These are phyloP conservation scores for Stachybotrys echinatus DNA, from an alignment of 2,329 filamentous ascomycete species.

Conservation along the genomic window DNA sequence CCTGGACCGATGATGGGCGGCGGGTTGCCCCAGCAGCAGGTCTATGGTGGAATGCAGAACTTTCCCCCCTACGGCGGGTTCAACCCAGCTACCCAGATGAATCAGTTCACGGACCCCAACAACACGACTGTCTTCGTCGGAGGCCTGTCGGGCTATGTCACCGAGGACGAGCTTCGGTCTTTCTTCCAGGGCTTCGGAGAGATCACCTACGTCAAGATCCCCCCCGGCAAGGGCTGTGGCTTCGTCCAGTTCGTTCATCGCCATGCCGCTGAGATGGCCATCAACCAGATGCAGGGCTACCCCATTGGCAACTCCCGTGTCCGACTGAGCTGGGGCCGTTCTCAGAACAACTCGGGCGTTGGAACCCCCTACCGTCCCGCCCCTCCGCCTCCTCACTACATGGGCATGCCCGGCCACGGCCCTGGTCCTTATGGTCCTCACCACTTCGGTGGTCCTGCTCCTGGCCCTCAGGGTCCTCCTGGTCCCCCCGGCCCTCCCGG, in stretches of 20 bases:
- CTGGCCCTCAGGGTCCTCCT: conserved; percentile 36
- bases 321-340: conserved; percentile 93
- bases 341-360: conserved; percentile 98
- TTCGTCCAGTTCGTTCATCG: conserved; percentile 99
- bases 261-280: conserved; percentile 98
- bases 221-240: conserved; percentile 96
- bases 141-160: conserved; percentile 94
- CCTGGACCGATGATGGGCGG: conserved; percentile 39
- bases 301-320: conserved; percentile 98
- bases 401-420: conserved; percentile 40
- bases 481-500: conserved; percentile 31
- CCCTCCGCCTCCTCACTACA: conserved; percentile 58
- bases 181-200: conserved; percentile 99
- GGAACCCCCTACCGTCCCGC: conserved; percentile 96
- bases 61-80: conserved; percentile 38
- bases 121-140: conserved; percentile 99
- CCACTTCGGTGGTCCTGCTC: conserved; percentile 40
- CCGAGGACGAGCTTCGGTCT: conserved; percentile 97
- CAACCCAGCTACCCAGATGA: conserved; percentile 64
- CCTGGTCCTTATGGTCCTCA: conserved; percentile 40
- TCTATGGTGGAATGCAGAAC: conserved; percentile 30
- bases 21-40: conserved; percentile 39
- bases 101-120: conserved; percentile 99
- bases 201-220: conserved; percentile 99
- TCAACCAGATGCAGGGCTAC: conserved; percentile 99